phyloP scores from a whole-genome alignment of 148 eudicot species.

The Chenopodium berlandieri region DNA sequence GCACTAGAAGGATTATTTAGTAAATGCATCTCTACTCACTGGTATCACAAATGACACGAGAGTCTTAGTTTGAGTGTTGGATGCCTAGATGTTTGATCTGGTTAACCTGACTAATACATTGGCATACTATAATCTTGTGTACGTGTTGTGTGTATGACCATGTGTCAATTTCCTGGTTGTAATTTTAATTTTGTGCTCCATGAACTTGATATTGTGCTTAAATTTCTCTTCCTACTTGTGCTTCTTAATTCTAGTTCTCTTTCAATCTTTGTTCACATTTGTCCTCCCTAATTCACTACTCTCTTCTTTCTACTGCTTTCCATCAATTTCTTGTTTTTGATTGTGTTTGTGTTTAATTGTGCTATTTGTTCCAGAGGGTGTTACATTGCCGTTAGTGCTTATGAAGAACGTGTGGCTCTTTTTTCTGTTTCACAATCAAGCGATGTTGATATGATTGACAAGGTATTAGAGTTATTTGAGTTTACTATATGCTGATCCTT shows the following conservation, averaged over 20 bases:
- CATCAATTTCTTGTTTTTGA: neutral
- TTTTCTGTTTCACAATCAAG: slow-evolving; percentile 62
- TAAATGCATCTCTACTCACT: neutral
- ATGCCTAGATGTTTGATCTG: neutral
- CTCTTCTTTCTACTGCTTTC: slow-evolving; percentile 8
- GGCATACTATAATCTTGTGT: neutral
- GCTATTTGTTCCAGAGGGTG: slow-evolving; percentile 61
- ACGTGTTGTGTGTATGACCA: neutral
- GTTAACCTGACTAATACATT: neutral
- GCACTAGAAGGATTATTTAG: neutral
- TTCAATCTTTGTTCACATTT: slow-evolving; percentile 1
- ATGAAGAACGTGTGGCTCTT: slow-evolving; percentile 70
- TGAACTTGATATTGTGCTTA: neutral
- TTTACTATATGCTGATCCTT: slow-evolving; percentile 5
- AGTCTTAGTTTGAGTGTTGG: neutral
- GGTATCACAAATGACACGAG: neutral
- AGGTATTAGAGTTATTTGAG: slow-evolving; percentile 43
- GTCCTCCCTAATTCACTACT: neutral
- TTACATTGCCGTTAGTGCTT: slow-evolving; percentile 83
- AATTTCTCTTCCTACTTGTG: neutral
- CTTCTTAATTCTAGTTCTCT: neutral
- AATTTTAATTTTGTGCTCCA: neutral
- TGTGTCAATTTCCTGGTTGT: neutral
- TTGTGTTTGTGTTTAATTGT: slow-evolving; percentile 6
- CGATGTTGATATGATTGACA: slow-evolving; percentile 67